These are phyloP conservation scores for Mucor velutinosus DNA, from an alignment of 371 early-diverging fungal species.

Conservation along the genomic window DNA sequence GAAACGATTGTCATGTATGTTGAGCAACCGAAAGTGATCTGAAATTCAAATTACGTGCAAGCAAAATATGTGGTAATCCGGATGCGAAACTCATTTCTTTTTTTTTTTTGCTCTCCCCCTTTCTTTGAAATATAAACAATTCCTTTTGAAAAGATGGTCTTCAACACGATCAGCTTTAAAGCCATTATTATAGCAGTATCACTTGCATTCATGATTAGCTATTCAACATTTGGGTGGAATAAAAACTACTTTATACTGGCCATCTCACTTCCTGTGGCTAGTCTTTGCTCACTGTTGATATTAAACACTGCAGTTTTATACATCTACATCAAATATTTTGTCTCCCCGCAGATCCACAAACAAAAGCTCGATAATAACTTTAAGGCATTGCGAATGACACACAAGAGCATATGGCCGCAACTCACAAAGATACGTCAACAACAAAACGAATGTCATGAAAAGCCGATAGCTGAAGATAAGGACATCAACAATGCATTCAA, in stretches of 20 bases:
- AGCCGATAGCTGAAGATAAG: slow-evolving; percentile 7
- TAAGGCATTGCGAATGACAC: slow-evolving; percentile 30
- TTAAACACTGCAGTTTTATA: slow-evolving; percentile 39
- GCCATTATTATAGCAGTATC: neutral
- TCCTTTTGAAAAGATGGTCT: neutral
- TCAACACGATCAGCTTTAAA: slow-evolving; percentile 3
- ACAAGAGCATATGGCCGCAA: slow-evolving; percentile 20
- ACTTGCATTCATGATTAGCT: neutral
- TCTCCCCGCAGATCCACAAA: slow-evolving; percentile 25
- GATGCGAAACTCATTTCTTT: neutral
- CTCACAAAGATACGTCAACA: slow-evolving; percentile 14
- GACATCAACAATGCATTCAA: slow-evolving; percentile 51
- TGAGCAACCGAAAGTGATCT: neutral
- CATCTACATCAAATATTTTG: slow-evolving; percentile 44
- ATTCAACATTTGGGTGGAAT: slow-evolving; percentile 3
- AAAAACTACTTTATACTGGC: slow-evolving; percentile 8
- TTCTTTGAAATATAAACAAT: neutral
- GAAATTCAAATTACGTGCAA: neutral
- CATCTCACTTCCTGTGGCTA: slow-evolving; percentile 7
- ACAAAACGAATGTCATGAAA: neutral
- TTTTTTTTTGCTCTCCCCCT: neutral
- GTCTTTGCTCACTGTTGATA: slow-evolving; percentile 21
- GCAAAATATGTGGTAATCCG: neutral
- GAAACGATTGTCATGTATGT: neutral
- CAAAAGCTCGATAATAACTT: slow-evolving; percentile 15